Evolutionary conservation across 108 stramenopile species (phyloP), one percentile per base, ranked within the genome.

Genomic region (Craspedostauros australis): DNA sequence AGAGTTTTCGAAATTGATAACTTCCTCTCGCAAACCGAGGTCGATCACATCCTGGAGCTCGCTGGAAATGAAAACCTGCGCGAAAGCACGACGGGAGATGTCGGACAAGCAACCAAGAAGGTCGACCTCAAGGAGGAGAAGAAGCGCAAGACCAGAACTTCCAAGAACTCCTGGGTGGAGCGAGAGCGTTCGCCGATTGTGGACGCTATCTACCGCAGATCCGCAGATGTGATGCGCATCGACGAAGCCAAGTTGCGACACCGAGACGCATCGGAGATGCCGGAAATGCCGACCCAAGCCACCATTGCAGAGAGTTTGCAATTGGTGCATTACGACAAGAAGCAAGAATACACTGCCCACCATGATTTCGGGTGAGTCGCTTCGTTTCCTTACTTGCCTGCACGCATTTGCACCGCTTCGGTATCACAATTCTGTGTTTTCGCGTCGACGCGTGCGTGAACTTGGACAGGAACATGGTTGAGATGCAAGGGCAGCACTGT

Each of bases 351-450:
- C 50, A 92, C 88, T 0, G 65, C 91, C 23, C 94, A 95, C 68
- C 94, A 95, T 59, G 94, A 92, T 32, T 95, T 91, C 73, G 91
- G 79, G 11, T n/a, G n/a, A n/a, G n/a, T n/a, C n/a, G n/a, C n/a
- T n/a, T n/a, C n/a, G n/a, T n/a, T n/a, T n/a, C n/a, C n/a, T n/a
- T n/a, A n/a, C n/a, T n/a, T n/a, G n/a, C n/a, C n/a, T n/a, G n/a
- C n/a, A n/a, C n/a, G n/a, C n/a, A n/a, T n/a, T n/a, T n/a, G n/a
- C n/a, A n/a, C n/a, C n/a, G n/a, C n/a, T n/a, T n/a, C n/a, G n/a
- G n/a, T n/a, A n/a, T n/a, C n/a, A n/a, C n/a, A n/a, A n/a, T n/a
- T n/a, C n/a, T n/a, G n/a, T n/a, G n/a, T n/a, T n/a, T n/a, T n/a
- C n/a, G n/a, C n/a, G n/a, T n/a, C n/a, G n/a, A n/a, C n/a, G n/a